Percentiles rank a stretch among this genome's conserved stretches.
These are phyloP conservation scores for Xerocomus brunneocitrinus DNA, from an alignment of 768 basidiomycete species.

Conservation along the genomic window DNA sequence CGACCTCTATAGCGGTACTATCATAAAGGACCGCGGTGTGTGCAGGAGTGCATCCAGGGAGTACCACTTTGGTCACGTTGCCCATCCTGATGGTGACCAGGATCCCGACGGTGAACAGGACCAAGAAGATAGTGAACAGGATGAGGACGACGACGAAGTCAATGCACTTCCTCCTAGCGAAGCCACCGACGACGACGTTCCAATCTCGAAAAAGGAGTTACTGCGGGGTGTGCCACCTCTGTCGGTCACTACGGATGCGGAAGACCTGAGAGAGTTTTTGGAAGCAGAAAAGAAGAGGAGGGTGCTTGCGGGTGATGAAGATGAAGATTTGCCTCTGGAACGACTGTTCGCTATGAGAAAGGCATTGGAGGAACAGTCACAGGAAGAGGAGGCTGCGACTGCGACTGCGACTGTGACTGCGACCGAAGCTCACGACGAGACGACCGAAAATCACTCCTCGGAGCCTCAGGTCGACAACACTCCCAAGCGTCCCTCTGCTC, in stretches of 20 bases:
- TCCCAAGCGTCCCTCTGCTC: conserved; percentile 12
- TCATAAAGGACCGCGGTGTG: conserved; percentile 70
- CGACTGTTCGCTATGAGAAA: conserved; percentile 12
- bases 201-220: conserved; percentile 29
- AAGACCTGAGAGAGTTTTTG: conserved; percentile 63
- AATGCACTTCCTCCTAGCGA: conserved; percentile 43
- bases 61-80: conserved; percentile 51
- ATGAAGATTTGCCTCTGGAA: conserved; percentile 23
- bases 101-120: conserved; percentile 38
- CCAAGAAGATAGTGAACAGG: conserved; percentile 45
- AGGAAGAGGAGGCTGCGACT: conserved; percentile 8
- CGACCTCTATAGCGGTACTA: conserved; percentile 54
- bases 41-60: conserved; percentile 40
- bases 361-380: conserved; percentile 12
- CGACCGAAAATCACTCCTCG: not conserved
- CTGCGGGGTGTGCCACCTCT: conserved; percentile 42
- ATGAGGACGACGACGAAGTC: conserved; percentile 55
- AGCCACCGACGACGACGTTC: conserved; percentile 24
- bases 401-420: not conserved
- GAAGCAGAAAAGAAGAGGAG: conserved; percentile 55
- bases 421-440: conserved; percentile 5
- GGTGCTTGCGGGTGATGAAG: conserved; percentile 33
- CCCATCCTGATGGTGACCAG: conserved; percentile 36
- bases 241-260: conserved; percentile 46
- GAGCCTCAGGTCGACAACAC: conserved; percentile 14